These are phyloP conservation scores for Vitis cinerea DNA, from an alignment of 164 flowering plant species.

Conservation along the genomic window DNA sequence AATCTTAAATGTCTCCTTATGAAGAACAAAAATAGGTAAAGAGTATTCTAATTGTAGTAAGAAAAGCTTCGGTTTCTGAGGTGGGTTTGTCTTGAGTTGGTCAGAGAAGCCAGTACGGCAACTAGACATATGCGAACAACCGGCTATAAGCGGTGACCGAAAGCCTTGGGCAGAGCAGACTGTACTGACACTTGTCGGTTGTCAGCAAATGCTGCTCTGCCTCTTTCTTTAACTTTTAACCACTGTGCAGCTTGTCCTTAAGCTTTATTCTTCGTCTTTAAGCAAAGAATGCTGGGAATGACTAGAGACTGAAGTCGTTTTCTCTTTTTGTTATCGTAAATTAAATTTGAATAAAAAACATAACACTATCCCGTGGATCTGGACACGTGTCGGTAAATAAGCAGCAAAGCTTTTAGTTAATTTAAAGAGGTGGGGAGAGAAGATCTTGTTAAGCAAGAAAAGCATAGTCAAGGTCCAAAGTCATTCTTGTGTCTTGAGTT, in stretches of 20 bases:
- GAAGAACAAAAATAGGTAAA: too few species aligned
- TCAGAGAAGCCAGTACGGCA: too few species aligned
- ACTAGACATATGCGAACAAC: too few species aligned
- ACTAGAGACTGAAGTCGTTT: too few species aligned
- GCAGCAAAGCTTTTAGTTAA: conserved; percentile 13
- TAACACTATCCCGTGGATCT: too few species aligned
- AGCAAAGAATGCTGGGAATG: too few species aligned
- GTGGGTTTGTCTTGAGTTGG: too few species aligned
- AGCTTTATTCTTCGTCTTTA: conserved; percentile 26
- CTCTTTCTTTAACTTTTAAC: conserved; percentile 20
- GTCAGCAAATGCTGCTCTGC: conserved; percentile 22
- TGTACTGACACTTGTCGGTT: conserved; percentile 29
- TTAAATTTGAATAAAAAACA: too few species aligned
- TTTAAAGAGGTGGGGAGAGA: conserved; percentile 19
- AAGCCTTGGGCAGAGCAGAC: conserved; percentile 7
- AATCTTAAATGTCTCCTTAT: too few species aligned
- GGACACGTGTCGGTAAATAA: conserved; percentile 15
- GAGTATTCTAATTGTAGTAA: too few species aligned
- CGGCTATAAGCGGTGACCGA: conserved; percentile 18
- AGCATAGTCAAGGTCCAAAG: conserved; percentile 66
- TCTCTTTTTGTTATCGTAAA: too few species aligned
- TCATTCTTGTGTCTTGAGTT: conserved; percentile 4
- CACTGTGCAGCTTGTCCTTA: conserved; percentile 14
- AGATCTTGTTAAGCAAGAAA: conserved; percentile 69
- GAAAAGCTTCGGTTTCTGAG: too few species aligned